These are phyloP conservation scores for Microdochium trichocladiopsis DNA, from an alignment of 2,329 filamentous ascomycete species.

Conservation along the genomic window DNA sequence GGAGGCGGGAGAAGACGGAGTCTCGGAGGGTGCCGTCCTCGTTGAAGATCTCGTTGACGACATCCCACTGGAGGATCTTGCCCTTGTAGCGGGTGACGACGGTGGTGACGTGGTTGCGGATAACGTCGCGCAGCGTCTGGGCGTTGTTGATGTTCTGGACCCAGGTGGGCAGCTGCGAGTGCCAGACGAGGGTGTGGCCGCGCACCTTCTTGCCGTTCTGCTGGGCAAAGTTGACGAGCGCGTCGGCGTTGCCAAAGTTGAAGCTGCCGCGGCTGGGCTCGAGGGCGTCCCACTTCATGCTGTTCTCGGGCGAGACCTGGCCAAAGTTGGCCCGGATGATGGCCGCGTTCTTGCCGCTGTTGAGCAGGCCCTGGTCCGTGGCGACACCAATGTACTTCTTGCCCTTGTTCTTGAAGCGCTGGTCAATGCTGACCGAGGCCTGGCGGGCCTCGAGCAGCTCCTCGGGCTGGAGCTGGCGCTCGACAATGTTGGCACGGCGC, in stretches of 20 bases:
- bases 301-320: conserved; percentile 61
- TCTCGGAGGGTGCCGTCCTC: conserved; percentile 52
- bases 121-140: conserved; percentile 40
- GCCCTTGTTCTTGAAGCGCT: conserved; percentile 51
- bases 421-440: conserved; percentile 41
- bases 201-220: conserved; percentile 51
- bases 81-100: conserved; percentile 54
- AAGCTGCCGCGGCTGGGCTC: conserved; percentile 36
- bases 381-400: conserved; percentile 59
- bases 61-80: conserved; percentile 50
- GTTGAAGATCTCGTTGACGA: conserved; percentile 59
- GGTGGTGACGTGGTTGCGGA: conserved; percentile 52
- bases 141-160: conserved; percentile 37
- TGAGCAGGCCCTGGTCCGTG: conserved; percentile 46
- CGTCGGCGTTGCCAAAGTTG: conserved; percentile 49
- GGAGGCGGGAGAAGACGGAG: conserved; percentile 58
- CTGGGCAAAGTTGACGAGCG: conserved; percentile 50
- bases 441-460: conserved; percentile 14
- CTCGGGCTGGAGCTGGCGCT: neutral
- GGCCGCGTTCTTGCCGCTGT: conserved; percentile 38
- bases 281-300: conserved; percentile 60
- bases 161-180: conserved; percentile 52
- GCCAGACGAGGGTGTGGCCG: conserved; percentile 62
- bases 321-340: conserved; percentile 57
- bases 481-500: neutral